These are phyloP conservation scores for Colletotrichum eleusines DNA, from an alignment of 2,329 filamentous ascomycete species.

Conservation along the genomic window DNA sequence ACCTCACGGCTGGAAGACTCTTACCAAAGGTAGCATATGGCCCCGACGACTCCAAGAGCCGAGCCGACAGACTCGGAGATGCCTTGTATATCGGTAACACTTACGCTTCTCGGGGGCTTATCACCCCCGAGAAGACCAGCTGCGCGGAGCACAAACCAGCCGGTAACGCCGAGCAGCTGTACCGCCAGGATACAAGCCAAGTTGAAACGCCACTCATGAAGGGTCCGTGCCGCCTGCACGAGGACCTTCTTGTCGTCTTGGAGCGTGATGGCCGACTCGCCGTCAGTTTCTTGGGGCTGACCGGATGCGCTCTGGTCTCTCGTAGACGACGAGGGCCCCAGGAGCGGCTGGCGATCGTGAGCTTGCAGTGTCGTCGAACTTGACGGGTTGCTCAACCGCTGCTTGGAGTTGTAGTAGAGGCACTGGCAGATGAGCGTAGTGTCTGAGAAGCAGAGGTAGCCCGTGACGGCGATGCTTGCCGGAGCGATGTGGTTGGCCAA, in stretches of 20 bases:
- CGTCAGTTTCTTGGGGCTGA: too few species aligned
- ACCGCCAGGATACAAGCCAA: conserved; percentile 10
- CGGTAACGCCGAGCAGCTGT: not conserved
- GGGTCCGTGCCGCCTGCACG: not conserved
- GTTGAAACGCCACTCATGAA: conserved; percentile 24
- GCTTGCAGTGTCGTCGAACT: not conserved
- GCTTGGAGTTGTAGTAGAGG: conserved; percentile 23
- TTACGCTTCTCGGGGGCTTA: not conserved
- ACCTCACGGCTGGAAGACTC: not conserved
- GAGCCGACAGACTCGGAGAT: conserved; percentile 17
- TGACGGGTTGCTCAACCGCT: not conserved
- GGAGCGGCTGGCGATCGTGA: conserved; percentile 2
- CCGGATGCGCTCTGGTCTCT: not conserved
- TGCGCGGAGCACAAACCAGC: conserved; percentile 16
- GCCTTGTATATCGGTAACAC: not conserved
- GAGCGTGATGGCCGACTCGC: not conserved
- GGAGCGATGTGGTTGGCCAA: conserved; percentile 29
- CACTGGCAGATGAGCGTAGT: conserved; percentile 35
- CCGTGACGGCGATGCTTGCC: conserved; percentile 22
- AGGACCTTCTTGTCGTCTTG: not conserved
- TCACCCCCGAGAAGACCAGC: not conserved
- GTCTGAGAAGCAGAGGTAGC: conserved; percentile 30
- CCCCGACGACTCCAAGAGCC: conserved; percentile 19
- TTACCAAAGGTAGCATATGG: conserved; percentile 32
- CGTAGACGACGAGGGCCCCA: not conserved